Percentiles rank a stretch among this genome's conserved stretches.
These are phyloP conservation scores for Quercus aquifolioides DNA, from an alignment of 306 rosid genomes.

Conservation along the genomic window DNA sequence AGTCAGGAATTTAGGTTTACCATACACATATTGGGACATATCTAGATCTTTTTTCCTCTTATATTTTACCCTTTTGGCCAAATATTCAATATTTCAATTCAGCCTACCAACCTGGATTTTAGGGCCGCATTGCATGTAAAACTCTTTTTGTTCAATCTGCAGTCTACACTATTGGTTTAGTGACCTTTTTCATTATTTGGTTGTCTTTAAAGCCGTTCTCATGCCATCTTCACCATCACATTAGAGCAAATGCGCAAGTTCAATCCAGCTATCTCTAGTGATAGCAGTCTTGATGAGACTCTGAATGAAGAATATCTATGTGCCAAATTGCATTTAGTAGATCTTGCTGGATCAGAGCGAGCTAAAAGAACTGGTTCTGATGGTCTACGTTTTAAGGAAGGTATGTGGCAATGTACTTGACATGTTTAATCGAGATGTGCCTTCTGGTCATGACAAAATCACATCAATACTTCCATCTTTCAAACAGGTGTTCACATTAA, in stretches of 20 bases:
- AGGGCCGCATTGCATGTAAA: not conserved
- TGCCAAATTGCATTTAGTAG: conserved; percentile 96
- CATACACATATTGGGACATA: not conserved
- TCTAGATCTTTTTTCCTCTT: not conserved
- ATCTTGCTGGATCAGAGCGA: conserved; percentile 99
- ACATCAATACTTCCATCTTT: conserved; percentile 19
- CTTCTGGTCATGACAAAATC: conserved; percentile 20
- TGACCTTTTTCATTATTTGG: conserved; percentile 26
- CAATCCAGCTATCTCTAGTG: conserved; percentile 43
- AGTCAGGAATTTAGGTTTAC: not conserved
- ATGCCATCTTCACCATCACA: conserved; percentile 98
- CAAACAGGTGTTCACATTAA: conserved; percentile 93
- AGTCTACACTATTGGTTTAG: conserved; percentile 1
- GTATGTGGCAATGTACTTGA: conserved; percentile 32
- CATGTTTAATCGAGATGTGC: not conserved
- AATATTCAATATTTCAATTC: not conserved
- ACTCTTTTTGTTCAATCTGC: conserved; percentile 15
- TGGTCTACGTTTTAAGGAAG: conserved; percentile 98
- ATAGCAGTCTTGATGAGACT: conserved; percentile 39
- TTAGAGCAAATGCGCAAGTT: conserved; percentile 92
- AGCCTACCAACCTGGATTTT: not conserved
- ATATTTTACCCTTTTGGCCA: not conserved
- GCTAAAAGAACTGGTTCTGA: conserved; percentile 99
- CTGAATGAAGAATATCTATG: conserved; percentile 86
- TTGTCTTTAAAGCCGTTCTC: conserved; percentile 76